These are phyloP conservation scores for Elsinoe batatas DNA, from an alignment of 2,329 filamentous ascomycete species.

Conservation along the genomic window DNA sequence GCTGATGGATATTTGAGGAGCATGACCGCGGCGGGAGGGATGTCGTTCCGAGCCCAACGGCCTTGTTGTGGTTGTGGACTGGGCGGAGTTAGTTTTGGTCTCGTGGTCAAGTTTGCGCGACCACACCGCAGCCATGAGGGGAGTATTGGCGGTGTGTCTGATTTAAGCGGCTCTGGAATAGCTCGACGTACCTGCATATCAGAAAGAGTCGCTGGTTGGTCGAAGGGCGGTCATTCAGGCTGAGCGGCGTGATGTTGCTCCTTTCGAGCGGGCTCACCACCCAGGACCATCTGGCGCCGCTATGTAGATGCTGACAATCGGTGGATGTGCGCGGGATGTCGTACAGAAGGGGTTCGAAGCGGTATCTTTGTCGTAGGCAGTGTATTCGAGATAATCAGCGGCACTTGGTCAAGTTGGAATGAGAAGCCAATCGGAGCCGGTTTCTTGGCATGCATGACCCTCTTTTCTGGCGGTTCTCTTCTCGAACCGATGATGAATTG, in stretches of 20 bases:
- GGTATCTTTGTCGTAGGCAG: background rate
- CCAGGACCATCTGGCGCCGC: slow-evolving; percentile 11
- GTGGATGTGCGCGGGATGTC: background rate
- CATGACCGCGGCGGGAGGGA: slow-evolving; percentile 44
- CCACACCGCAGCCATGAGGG: background rate
- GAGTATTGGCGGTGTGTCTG: background rate
- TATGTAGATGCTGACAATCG: background rate
- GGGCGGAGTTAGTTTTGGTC: slow-evolving; percentile 6
- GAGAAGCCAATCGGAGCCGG: background rate
- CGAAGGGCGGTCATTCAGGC: slow-evolving; percentile 6
- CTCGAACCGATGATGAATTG: too few species aligned
- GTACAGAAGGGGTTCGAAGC: background rate
- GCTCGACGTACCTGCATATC: slow-evolving; percentile 7
- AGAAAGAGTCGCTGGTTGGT: background rate
- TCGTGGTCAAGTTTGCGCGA: background rate
- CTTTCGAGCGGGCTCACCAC: slow-evolving; percentile 9
- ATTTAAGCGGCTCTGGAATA: background rate
- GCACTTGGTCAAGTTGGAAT: slow-evolving; percentile 3
- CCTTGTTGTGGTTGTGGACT: slow-evolving; percentile 12
- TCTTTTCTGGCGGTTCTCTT: too few species aligned
- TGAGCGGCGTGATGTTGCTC: slow-evolving; percentile 9
- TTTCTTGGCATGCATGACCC: slow-evolving; percentile 4
- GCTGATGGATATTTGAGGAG: slow-evolving; percentile 59
- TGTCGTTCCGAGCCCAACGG: slow-evolving; percentile 10
- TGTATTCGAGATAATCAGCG: background rate